A percentile compares a stretch with the other conserved stretches of the same genome.
phyloP scores from a whole-genome alignment of 352 stramenopile species.

The Globisporangium apiculatum region DNA sequence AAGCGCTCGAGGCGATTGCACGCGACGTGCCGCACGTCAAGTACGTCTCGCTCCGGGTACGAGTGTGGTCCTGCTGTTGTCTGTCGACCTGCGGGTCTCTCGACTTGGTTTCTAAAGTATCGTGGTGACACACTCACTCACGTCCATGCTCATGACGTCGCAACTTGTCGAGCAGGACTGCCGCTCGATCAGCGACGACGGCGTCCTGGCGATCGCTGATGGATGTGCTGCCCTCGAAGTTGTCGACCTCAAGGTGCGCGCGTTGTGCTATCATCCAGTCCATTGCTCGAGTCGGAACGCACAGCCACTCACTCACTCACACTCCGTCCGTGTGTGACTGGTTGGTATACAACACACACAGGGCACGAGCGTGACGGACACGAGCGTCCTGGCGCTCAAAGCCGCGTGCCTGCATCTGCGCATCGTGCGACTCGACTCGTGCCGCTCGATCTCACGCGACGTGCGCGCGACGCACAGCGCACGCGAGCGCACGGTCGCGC shows the following conservation, averaged over 20 bases:
- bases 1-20: slow-evolving; percentile 29
- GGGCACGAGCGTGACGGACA: slow-evolving; percentile 48
- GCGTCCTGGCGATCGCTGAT: slow-evolving; percentile 26
- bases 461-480: slow-evolving; percentile 35
- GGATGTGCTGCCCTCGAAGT: slow-evolving; percentile 34
- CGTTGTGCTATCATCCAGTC: no score
- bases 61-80: not conserved
- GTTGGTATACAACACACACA: slow-evolving; percentile 6
- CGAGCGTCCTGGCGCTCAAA: slow-evolving; percentile 33
- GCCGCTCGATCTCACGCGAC: slow-evolving; percentile 48
- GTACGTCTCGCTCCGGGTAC: slow-evolving; percentile 63
- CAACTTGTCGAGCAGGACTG: slow-evolving; percentile 30
- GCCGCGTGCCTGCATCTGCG: slow-evolving; percentile 26
- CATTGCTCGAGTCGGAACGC: no score
- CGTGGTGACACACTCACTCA: no score
- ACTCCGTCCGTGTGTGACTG: no score
- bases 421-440: slow-evolving; percentile 66
- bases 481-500: slow-evolving; percentile 13
- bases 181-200: slow-evolving; percentile 34
- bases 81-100: not conserved
- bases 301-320: no score
- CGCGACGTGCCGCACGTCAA: slow-evolving; percentile 27
- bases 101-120: not conserved
- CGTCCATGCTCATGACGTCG: no score
- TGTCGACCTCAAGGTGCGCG: slow-evolving; percentile 52